Conservation (phyloP, 2,329 filamentous ascomycete species). For the Epichloe typhina region DNA sequence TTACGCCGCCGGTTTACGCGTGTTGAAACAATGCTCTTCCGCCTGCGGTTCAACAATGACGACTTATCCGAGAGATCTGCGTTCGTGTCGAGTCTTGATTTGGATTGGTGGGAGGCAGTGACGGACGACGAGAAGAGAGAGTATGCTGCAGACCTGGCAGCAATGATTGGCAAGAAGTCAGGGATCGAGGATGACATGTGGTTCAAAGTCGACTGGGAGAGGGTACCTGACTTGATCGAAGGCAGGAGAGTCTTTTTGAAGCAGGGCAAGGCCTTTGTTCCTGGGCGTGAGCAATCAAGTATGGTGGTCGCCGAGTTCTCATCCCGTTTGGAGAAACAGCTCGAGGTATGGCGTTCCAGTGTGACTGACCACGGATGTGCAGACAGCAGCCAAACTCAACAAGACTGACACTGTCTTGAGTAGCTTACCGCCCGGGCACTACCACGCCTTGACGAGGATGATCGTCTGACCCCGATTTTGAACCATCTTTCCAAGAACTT, state of each 20-base stretch:
- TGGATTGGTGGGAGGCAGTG: slow-evolving; percentile 87
- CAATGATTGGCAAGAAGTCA: slow-evolving; percentile 27
- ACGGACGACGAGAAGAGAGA: slow-evolving; percentile 62
- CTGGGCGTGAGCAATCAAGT: slow-evolving; percentile 70
- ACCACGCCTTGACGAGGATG: slow-evolving; percentile 89
- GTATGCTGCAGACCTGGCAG: slow-evolving; percentile 47
- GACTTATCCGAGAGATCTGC: slow-evolving; percentile 56
- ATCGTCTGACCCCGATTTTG: slow-evolving; percentile 60
- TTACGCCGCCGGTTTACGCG: slow-evolving; percentile 73
- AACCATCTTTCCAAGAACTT: slow-evolving; percentile 90
- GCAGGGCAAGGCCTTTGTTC: slow-evolving; percentile 81
- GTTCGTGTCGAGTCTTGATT: slow-evolving; percentile 64
- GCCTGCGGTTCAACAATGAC: slow-evolving; percentile 67
- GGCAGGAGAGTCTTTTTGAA: slow-evolving; percentile 61
- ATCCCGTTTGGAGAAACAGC: slow-evolving; percentile 60
- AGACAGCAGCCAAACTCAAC: not conserved
- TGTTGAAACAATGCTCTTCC: slow-evolving; percentile 82
- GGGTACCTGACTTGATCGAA: slow-evolving; percentile 83
- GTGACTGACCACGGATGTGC: no score
- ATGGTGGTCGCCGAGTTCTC: slow-evolving; percentile 86
- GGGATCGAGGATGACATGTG: slow-evolving; percentile 64
- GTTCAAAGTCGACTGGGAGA: slow-evolving; percentile 95
- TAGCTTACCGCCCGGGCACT: slow-evolving; percentile 81
- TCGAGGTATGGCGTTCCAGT: slow-evolving; percentile 48
- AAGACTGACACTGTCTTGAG: not conserved